Evolutionary conservation across 177 flowering plant species (phyloP).

Genomic region (Vitis hybrid): DNA sequence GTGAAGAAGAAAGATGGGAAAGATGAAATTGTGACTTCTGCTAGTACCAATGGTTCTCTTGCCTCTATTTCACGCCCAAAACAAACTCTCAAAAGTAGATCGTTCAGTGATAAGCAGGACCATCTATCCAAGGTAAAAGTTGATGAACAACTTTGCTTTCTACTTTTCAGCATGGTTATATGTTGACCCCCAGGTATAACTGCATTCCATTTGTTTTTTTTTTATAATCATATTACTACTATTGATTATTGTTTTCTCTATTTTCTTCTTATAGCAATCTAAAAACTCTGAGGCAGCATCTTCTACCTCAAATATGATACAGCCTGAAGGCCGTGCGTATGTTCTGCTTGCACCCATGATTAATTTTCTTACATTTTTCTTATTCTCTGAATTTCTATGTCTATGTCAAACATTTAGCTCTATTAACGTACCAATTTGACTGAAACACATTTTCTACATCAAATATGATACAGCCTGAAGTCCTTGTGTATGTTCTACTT

Average conservation of each 20-base stretch:
- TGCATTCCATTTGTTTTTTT: not conserved
- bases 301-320: constrained; percentile 16
- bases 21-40: constrained; percentile 27
- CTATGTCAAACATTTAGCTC: too few relatives aligned
- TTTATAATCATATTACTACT: not conserved
- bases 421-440: too few relatives aligned
- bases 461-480: too few relatives aligned
- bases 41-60: constrained; percentile 43
- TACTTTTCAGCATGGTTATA: not conserved
- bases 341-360: constrained; percentile 24
- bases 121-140: constrained; percentile 33
- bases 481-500: too few relatives aligned
- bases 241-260: constrained; percentile 7
- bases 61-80: constrained; percentile 31
- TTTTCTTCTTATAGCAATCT: constrained; percentile 35
- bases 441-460: too few relatives aligned
- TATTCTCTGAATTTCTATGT: too few relatives aligned
- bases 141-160: not conserved
- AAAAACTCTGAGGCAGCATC: constrained; percentile 39
- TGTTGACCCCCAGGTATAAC: not conserved
- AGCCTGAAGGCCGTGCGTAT: constrained; percentile 51
- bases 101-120: constrained; percentile 41
- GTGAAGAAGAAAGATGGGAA: constrained; percentile 42
- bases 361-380: not conserved
- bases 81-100: constrained; percentile 40